A percentile compares a stretch with the other conserved stretches of the same genome.
Evolutionary conservation across 225 moss, liverwort and hornwort genomes (phyloP).

Genomic region (Marchantia paleacea): DNA sequence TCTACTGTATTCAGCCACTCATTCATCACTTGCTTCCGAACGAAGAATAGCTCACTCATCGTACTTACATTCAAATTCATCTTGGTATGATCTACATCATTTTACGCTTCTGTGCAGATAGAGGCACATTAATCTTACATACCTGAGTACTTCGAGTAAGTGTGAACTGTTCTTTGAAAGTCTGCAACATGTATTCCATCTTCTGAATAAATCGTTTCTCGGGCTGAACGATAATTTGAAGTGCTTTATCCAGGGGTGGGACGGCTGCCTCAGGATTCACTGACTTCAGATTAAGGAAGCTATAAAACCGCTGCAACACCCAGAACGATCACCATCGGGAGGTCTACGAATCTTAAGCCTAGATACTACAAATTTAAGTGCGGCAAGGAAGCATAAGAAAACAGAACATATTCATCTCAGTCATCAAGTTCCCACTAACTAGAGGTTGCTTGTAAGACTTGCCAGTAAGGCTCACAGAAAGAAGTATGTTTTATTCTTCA

Average conservation of each 20-base stretch:
- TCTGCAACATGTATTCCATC: slow-evolving; percentile 45
- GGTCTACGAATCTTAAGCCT: not conserved
- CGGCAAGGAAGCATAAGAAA: not conserved
- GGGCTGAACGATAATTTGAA: slow-evolving; percentile 62
- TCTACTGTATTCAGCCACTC: too few relatives aligned
- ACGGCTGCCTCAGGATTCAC: slow-evolving; percentile 62
- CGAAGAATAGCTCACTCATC: not conserved
- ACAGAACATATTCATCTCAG: not conserved
- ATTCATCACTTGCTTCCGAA: not conserved
- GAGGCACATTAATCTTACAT: slow-evolving; percentile 9
- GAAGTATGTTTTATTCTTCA: not conserved
- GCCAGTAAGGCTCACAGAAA: not conserved
- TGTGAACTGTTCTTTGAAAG: slow-evolving; percentile 56
- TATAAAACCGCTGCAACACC: slow-evolving; percentile 66
- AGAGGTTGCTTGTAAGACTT: not conserved
- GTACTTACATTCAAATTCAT: not conserved
- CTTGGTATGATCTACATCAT: too few relatives aligned
- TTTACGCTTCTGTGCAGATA: not conserved
- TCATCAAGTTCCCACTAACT: not conserved
- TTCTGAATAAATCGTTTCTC: slow-evolving; percentile 40
- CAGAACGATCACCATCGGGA: not conserved
- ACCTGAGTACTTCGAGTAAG: slow-evolving; percentile 75
- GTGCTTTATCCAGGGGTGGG: slow-evolving; percentile 62
- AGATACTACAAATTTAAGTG: not conserved
- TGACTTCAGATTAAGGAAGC: slow-evolving; percentile 61